Conservation (phyloP, 2,329 filamentous ascomycete species). For the Diaporthe velutina region DNA sequence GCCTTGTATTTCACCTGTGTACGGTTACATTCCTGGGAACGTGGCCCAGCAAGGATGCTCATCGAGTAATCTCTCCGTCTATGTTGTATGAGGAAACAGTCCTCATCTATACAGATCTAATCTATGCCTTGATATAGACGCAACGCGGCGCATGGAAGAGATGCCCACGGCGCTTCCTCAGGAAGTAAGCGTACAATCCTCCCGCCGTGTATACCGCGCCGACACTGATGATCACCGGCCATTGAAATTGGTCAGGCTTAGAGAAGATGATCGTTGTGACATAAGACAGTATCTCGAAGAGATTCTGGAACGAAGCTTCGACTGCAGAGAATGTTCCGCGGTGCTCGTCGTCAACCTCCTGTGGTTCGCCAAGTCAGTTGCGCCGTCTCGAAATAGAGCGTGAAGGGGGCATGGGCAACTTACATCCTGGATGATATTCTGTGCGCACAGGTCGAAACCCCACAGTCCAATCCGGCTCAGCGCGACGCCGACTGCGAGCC, state of each 20-base stretch:
- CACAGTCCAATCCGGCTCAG: conserved; percentile 72
- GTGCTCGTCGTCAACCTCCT: conserved; percentile 66
- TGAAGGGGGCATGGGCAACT: conserved; percentile 54
- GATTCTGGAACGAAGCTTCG: conserved; percentile 76
- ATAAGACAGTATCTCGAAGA: conserved; percentile 78
- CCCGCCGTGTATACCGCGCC: conserved; percentile 63
- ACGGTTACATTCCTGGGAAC: too few relatives aligned
- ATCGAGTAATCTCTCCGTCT: too few relatives aligned
- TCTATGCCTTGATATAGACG: conserved; percentile 32
- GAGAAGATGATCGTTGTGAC: conserved; percentile 74
- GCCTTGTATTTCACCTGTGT: too few relatives aligned
- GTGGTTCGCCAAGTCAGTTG: not conserved
- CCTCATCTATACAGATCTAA: not conserved
- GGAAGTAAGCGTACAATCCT: conserved; percentile 67
- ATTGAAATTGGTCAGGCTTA: conserved; percentile 73
- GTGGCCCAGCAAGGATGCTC: too few relatives aligned
- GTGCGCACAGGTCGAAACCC: conserved; percentile 72
- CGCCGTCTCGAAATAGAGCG: not conserved
- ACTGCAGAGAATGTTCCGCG: conserved; percentile 78
- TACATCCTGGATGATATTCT: conserved; percentile 73
- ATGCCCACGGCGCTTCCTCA: conserved; percentile 70
- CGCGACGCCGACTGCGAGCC: conserved; percentile 63
- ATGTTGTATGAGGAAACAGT: too few relatives aligned
- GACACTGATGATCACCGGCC: conserved; percentile 71
- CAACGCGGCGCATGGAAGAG: conserved; percentile 62